Base-by-base conservation (phyloP, 2,329 filamentous ascomycete species). In the Talaromyces sp. region DNA sequence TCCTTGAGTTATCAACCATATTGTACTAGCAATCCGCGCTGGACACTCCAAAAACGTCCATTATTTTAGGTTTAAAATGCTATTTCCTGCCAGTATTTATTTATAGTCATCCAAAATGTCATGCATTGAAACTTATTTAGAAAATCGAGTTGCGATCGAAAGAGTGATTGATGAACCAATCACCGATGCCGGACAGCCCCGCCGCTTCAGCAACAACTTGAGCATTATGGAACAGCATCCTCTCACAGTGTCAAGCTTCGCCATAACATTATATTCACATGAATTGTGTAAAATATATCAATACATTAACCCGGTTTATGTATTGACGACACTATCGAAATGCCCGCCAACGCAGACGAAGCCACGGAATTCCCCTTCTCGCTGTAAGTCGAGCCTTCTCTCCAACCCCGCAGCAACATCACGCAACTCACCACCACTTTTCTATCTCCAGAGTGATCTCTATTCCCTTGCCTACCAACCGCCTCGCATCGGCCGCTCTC, bases 401-500 rank as follows among this genome's bases (percentile, higher is more conserved):
- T 16, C 23, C 50, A 31, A 33, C 50, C 50, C 50, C 50, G 50
- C 50, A 53, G 10, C 31, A 12, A 12, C 4, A 53, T 18, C 50
- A 53, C 3, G 9, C 27, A 30, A 53, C 50, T 47, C 44, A 47
- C 18, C 18, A 27, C n/a, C 44, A 14, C 4, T 12, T 27, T 9
- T 47, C 8, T 27, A 12, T 10, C 8, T 47, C 61, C 71, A 93
- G 91, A 70, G 86, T 84, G 63, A 84, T 96, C 65, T 82, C 87
- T 68, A 83, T 95, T 63, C 94, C 95, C 52, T 89, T 98, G 72
- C 93, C 93, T 23, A 90, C 88, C 47, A 75, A 87, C 40, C 89
- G 91, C 65, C 87, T 97, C 54, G 92, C 94, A 58, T 83, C 82
- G 54, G 87, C 89, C 55, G 92, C 94, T 51, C 83, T 91, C 40